These are phyloP conservation scores for Albizia julibrissin DNA, from an alignment of 306 rosid species.

Conservation along the genomic window DNA sequence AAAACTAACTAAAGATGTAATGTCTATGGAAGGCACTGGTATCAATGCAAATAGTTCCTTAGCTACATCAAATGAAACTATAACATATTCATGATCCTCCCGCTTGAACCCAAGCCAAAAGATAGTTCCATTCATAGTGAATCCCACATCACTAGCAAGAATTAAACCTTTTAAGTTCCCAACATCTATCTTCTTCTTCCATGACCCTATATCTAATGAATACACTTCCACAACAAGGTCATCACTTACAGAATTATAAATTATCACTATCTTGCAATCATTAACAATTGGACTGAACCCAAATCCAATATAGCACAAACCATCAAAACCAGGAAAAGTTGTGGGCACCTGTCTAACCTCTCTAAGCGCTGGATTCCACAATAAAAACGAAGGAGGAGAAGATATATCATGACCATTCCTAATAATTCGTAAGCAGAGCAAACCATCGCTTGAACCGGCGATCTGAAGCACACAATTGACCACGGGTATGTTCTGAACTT, in stretches of 20 bases:
- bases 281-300: not conserved
- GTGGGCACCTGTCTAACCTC: not conserved
- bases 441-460: not conserved
- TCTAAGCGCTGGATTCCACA: not conserved
- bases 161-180: not conserved
- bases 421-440: not conserved
- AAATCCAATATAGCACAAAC: not conserved
- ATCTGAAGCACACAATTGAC: no score
- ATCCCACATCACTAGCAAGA: no score
- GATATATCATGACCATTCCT: no score
- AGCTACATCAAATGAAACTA: not conserved
- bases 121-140: not conserved
- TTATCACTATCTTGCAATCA: not conserved
- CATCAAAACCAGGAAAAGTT: no score
- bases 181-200: not conserved
- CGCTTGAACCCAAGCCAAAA: not conserved
- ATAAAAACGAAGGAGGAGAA: not conserved
- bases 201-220: not conserved
- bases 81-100: not conserved
- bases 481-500: not conserved
- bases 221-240: not conserved
- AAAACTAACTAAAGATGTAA: no score
- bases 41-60: not conserved
- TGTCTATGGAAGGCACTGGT: not conserved
- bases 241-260: no score